A percentile compares a stretch with the other conserved stretches of the same genome.
Conservation (phyloP, 1,139 yeast species). For the Diutina sp. region DNA sequence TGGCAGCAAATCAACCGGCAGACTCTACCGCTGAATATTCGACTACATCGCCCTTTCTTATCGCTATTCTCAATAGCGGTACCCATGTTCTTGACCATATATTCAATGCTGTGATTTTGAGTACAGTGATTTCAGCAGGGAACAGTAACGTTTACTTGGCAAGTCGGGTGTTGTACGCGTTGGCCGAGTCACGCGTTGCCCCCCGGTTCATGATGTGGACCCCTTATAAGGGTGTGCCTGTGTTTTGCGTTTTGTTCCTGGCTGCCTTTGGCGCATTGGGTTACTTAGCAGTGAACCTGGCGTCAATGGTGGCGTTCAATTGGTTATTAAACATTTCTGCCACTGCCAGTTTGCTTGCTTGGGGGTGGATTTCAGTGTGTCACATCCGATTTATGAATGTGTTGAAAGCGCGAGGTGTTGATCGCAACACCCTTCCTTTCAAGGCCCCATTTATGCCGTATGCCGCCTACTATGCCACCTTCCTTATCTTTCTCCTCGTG, state of each 20-base stretch:
- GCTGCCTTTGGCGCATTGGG: constrained; percentile 55
- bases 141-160: constrained; percentile 71
- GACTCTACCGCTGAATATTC: constrained; percentile 17
- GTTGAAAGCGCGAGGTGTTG: constrained; percentile 37
- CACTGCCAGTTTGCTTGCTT: constrained; percentile 61
- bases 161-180: constrained; percentile 56
- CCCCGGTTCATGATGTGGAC: constrained; percentile 42
- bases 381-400: constrained; percentile 61
- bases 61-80: constrained; percentile 55
- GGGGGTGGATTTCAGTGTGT: constrained; percentile 56
- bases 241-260: constrained; percentile 44
- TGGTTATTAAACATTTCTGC: constrained; percentile 81
- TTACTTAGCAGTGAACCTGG: constrained; percentile 46
- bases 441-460: constrained; percentile 56
- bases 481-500: constrained; percentile 38
- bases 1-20: constrained; percentile 6
- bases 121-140: constrained; percentile 67
- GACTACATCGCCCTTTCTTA: constrained; percentile 38
- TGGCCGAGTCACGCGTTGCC: constrained; percentile 49
- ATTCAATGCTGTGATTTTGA: constrained; percentile 61
- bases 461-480: constrained; percentile 44
- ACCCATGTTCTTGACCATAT: constrained; percentile 57
- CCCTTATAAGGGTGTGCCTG: constrained; percentile 57
- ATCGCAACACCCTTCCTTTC: constrained; percentile 48
- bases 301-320: constrained; percentile 59